phyloP scores from a whole-genome alignment of 371 early-diverging fungal genomes.

The Apophysomyces sp. region DNA sequence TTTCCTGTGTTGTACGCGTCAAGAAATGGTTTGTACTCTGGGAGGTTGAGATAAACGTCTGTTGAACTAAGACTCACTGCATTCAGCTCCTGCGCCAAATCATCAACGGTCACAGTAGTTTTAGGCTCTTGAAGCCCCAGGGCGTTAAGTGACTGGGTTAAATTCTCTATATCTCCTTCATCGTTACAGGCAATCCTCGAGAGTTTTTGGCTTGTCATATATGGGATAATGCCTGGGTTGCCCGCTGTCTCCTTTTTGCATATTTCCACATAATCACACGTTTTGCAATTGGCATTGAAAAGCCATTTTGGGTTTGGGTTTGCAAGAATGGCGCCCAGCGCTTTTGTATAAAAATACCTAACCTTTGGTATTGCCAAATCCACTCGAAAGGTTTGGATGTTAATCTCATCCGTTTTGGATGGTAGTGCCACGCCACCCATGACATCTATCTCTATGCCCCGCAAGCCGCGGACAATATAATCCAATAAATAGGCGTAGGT shows the following conservation, averaged over 20 bases:
- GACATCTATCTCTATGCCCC: constrained; percentile 38
- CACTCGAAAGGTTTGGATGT: constrained; percentile 39
- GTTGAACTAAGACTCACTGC: neutral
- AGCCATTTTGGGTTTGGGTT: constrained; percentile 37
- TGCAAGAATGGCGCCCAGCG: constrained; percentile 31
- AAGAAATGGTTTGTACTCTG: constrained; percentile 11
- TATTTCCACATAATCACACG: constrained; percentile 34
- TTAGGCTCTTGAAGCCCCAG: neutral
- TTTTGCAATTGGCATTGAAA: constrained; percentile 38
- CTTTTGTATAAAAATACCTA: constrained; percentile 35
- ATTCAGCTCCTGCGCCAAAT: neutral
- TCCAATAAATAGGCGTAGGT: constrained; percentile 47
- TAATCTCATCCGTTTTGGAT: constrained; percentile 9
- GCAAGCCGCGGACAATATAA: constrained; percentile 38
- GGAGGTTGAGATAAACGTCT: neutral
- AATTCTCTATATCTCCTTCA: constrained; percentile 45
- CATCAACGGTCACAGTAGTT: neutral
- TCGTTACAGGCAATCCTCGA: constrained; percentile 1
- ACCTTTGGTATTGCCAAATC: constrained; percentile 43
- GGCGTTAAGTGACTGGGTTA: constrained; percentile 14
- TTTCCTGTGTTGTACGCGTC: constrained; percentile 21
- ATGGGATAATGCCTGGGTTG: constrained; percentile 32
- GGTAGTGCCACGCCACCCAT: constrained; percentile 53
- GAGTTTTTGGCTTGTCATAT: constrained; percentile 28
- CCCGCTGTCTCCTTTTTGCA: constrained; percentile 41